phyloP scores from a whole-genome alignment of 192 early-diverging fungal species.

The Oehlia diaphana region DNA sequence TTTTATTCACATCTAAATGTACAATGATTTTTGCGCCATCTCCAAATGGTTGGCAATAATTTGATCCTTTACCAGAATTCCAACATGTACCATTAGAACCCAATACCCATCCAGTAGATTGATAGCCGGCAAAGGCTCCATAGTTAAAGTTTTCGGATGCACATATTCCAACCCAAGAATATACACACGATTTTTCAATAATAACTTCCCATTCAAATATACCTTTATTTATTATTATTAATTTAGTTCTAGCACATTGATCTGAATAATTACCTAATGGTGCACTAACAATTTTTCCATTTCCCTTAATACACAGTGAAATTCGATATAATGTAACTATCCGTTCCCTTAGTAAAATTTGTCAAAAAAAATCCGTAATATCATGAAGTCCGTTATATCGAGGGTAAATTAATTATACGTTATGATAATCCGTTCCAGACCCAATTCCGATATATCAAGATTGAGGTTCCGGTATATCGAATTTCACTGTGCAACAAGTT shows the following conservation, averaged over 20 bases:
- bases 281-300: not conserved
- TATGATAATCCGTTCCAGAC: too few species aligned
- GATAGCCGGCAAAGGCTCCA: too few species aligned
- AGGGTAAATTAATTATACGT: too few species aligned
- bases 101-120: not conserved
- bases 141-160: not conserved
- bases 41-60: not conserved
- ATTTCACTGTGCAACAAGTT: too few species aligned
- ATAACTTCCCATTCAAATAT: conserved; percentile 18
- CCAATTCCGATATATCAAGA: too few species aligned
- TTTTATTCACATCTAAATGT: conserved; percentile 25
- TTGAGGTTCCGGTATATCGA: too few species aligned
- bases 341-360: too few species aligned
- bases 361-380: too few species aligned
- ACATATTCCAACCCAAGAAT: not conserved
- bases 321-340: too few species aligned
- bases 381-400: too few species aligned
- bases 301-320: not conserved
- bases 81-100: not conserved
- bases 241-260: not conserved
- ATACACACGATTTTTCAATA: not conserved
- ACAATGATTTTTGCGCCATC: not conserved
- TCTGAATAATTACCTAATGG: too few species aligned
- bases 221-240: too few species aligned
- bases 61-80: not conserved